Conservation (phyloP, 257 asterid species). For the Striga asiatica region DNA sequence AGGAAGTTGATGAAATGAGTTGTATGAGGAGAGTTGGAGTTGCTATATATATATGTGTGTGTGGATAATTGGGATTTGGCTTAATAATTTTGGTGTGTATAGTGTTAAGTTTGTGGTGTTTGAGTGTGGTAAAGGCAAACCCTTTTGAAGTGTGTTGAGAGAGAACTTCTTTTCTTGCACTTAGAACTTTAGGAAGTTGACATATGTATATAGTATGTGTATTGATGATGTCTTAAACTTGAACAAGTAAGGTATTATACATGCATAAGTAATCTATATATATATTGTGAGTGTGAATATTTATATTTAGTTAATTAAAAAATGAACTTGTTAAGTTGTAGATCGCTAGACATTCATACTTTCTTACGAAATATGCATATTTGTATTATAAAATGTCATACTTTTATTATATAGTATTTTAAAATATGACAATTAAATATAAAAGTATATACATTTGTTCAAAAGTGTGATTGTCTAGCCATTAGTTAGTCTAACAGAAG, state of each 20-base stretch:
- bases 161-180: not conserved
- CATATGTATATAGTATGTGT: not conserved
- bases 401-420: no score
- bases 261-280: not conserved
- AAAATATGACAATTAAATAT: no score
- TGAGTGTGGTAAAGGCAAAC: not conserved
- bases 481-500: no score
- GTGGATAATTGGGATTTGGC: no score
- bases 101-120: not conserved
- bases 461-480: no score
- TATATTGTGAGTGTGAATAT: not conserved
- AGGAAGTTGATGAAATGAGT: no score
- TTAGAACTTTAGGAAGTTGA: not conserved
- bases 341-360: no score
- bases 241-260: not conserved
- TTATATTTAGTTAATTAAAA: not conserved
- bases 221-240: not conserved
- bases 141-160: not conserved
- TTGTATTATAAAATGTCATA: no score
- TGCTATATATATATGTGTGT: conserved; percentile 3
- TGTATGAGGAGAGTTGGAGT: conserved; percentile 1
- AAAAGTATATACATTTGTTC: no score
- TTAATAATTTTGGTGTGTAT: no score
- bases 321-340: no score
- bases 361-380: no score